These are phyloP conservation scores for Metschnikowia bowlesiae DNA, from an alignment of 805 yeast genomes.

Conservation along the genomic window DNA sequence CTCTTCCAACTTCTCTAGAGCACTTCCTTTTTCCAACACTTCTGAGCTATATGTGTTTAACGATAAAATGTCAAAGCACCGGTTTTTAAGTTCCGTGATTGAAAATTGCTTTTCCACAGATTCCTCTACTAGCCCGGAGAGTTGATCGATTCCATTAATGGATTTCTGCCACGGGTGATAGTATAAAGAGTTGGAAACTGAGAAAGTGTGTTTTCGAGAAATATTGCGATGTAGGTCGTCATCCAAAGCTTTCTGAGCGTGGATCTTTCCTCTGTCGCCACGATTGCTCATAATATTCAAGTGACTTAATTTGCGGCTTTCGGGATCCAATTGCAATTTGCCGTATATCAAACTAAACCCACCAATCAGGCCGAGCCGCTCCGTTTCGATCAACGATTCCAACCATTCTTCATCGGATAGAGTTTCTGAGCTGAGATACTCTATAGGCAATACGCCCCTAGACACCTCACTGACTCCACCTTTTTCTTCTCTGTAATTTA, in stretches of 20 bases:
- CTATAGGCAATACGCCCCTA: conserved; percentile 49
- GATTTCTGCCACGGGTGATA: conserved; percentile 77
- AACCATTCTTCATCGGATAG: conserved; percentile 44
- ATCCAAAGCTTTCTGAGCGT: conserved; percentile 13
- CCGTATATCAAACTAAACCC: conserved; percentile 66
- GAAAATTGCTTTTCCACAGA: conserved; percentile 14
- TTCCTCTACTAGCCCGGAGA: conserved; percentile 20
- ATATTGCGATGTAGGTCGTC: conserved; percentile 17
- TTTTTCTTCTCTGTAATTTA: conserved; percentile 61
- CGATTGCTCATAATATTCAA: conserved; percentile 49
- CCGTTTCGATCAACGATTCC: conserved; percentile 16
- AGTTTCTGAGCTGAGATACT: conserved; percentile 34
- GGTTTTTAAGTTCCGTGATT: conserved; percentile 43
- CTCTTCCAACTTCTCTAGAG: conserved; percentile 27
- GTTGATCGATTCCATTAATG: conserved; percentile 38
- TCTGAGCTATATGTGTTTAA: conserved; percentile 33
- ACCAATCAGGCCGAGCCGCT: conserved; percentile 38
- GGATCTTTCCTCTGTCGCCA: conserved; percentile 37
- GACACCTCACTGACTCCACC: conserved; percentile 35
- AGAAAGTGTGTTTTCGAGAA: conserved; percentile 38
- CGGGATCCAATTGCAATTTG: conserved; percentile 25
- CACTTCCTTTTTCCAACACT: conserved; percentile 16
- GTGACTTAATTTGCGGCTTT: conserved; percentile 25
- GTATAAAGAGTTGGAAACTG: conserved; percentile 65
- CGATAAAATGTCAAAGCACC: conserved; percentile 54